These are phyloP conservation scores for Lachnellula arida DNA, from an alignment of 2,329 filamentous ascomycete genomes.

Conservation along the genomic window DNA sequence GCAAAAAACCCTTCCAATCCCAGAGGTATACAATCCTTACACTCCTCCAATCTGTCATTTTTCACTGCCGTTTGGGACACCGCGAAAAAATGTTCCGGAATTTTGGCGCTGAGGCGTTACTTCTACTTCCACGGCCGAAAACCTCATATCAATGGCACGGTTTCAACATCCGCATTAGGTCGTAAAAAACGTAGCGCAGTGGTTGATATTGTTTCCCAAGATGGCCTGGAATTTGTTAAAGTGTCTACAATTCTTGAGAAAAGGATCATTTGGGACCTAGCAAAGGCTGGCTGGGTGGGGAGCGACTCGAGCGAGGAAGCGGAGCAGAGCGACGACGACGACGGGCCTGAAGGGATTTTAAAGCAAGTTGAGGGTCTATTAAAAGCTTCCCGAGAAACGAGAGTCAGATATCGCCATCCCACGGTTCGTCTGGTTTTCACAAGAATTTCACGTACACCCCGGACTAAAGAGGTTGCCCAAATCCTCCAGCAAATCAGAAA, in stretches of 20 bases:
- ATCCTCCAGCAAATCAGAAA: slow-evolving; percentile 50
- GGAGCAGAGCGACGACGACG: slow-evolving; percentile 39
- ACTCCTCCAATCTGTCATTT: slow-evolving; percentile 63
- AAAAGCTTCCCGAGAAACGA: slow-evolving; percentile 50
- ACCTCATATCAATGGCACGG: slow-evolving; percentile 11
- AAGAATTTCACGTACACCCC: slow-evolving; percentile 46
- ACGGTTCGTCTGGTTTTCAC: slow-evolving; percentile 56
- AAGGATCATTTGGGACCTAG: slow-evolving; percentile 61
- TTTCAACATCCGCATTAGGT: slow-evolving; percentile 10
- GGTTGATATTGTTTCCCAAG: slow-evolving; percentile 60
- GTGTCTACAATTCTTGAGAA: slow-evolving; percentile 61
- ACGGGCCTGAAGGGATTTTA: slow-evolving; percentile 49
- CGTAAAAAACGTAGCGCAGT: slow-evolving; percentile 38
- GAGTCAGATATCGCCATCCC: slow-evolving; percentile 56
- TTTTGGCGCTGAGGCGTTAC: slow-evolving; percentile 53
- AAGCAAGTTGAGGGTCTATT: slow-evolving; percentile 55
- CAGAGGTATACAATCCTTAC: slow-evolving; percentile 49
- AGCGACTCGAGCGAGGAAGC: slow-evolving; percentile 39
- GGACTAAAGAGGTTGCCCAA: slow-evolving; percentile 48
- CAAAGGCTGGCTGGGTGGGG: slow-evolving; percentile 60
- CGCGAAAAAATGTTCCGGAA: slow-evolving; percentile 51
- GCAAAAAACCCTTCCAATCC: slow-evolving; percentile 22
- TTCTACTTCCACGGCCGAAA: slow-evolving; percentile 42
- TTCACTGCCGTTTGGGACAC: slow-evolving; percentile 59
- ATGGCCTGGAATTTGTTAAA: slow-evolving; percentile 63